Conservation (phyloP, 2,329 filamentous ascomycete species). For the Aspergillus latus region DNA sequence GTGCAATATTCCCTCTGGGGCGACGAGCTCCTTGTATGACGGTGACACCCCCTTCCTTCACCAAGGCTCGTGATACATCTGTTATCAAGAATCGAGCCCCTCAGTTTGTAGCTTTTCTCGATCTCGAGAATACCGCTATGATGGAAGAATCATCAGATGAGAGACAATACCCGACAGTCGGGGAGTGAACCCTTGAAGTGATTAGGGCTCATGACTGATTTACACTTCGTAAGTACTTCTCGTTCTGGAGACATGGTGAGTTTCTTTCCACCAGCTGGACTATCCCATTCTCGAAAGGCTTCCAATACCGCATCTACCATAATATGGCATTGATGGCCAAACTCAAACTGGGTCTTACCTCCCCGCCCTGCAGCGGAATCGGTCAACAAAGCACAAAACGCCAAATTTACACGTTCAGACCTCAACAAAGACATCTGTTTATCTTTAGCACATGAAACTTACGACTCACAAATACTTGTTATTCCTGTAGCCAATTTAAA, state of each 20-base stretch:
- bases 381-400: neutral
- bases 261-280: neutral
- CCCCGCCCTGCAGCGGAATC: neutral
- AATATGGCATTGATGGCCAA: too few species aligned
- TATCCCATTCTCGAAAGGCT: too few species aligned
- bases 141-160: neutral
- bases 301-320: too few species aligned
- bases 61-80: neutral
- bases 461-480: neutral
- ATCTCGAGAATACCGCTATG: neutral
- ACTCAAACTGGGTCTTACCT: too few species aligned
- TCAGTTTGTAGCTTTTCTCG: neutral
- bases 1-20: neutral
- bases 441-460: neutral
- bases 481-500: neutral
- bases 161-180: neutral
- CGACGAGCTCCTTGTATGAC: neutral
- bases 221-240: neutral
- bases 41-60: neutral
- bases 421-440: neutral
- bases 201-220: neutral
- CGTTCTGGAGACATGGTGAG: neutral
- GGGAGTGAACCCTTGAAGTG: neutral
- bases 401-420: neutral
- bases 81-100: neutral